Evolutionary conservation across 257 asterid genomes (phyloP).

Genomic region (Handroanthus guayacan): DNA sequence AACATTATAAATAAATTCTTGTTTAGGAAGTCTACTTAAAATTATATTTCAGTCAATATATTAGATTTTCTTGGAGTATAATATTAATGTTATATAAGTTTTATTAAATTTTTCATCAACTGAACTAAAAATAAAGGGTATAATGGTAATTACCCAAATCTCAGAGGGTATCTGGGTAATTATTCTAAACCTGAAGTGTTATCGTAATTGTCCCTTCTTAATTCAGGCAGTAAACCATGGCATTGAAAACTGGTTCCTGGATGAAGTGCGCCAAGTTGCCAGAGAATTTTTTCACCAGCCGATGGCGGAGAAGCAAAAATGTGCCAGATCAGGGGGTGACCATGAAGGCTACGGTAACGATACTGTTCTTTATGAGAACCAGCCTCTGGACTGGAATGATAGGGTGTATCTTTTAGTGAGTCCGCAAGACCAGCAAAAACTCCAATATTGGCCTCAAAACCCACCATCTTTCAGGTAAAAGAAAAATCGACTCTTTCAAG

Average conservation of each 20-base stretch:
- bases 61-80: too few species aligned
- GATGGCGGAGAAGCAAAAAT: constrained; percentile 59
- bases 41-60: too few species aligned
- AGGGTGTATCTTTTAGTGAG: constrained; percentile 57
- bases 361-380: constrained; percentile 55
- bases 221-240: constrained; percentile 71
- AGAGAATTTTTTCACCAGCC: constrained; percentile 60
- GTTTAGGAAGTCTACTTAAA: too few species aligned
- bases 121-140: too few species aligned
- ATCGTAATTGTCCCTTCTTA: not conserved
- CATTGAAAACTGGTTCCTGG: constrained; percentile 47
- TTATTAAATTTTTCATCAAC: too few species aligned
- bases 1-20: too few species aligned
- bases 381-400: constrained; percentile 74
- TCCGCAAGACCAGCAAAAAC: constrained; percentile 50
- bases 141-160: too few species aligned
- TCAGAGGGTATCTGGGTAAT: too few species aligned
- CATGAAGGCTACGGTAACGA: constrained; percentile 72
- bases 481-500: too few species aligned
- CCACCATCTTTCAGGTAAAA: constrained; percentile 57
- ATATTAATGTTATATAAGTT: too few species aligned
- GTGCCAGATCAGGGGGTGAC: constrained; percentile 43
- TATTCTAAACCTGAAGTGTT: too few species aligned
- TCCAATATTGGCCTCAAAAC: constrained; percentile 62
- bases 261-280: constrained; percentile 44